Percentiles rank a stretch among this genome's conserved stretches.
Conservation (phyloP, 2,329 filamentous ascomycete genomes). For the Achaetomium macrosporum region DNA sequence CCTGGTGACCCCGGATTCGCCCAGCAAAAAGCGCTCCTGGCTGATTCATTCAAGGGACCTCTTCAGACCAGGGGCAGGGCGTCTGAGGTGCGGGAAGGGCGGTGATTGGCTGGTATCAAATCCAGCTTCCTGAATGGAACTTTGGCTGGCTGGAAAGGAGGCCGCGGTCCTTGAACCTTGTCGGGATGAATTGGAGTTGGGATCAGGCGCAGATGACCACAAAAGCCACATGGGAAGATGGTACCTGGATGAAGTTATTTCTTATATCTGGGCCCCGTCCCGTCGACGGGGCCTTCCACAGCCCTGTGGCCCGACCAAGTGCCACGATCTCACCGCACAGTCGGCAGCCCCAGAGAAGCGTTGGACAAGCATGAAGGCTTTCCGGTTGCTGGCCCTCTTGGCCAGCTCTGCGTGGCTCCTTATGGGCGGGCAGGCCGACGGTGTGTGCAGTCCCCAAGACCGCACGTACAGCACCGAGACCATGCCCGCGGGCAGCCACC, state of each 20-base stretch:
- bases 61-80: background rate
- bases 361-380: constrained; percentile 6
- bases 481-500: constrained; percentile 11
- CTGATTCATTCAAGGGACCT: background rate
- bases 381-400: constrained; percentile 10
- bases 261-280: background rate
- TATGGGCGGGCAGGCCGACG: constrained; percentile 6
- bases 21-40: background rate
- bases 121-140: constrained; percentile 8
- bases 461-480: constrained; percentile 18
- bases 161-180: background rate
- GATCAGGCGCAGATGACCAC: background rate
- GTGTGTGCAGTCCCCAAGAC: constrained; percentile 12
- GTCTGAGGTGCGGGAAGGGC: background rate
- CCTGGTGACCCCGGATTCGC: background rate
- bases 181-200: constrained; percentile 2
- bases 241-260: background rate
- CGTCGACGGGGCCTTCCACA: background rate
- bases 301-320: background rate
- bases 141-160: background rate
- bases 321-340: background rate
- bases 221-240: background rate
- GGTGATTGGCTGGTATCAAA: background rate
- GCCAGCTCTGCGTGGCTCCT: constrained; percentile 12
- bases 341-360: background rate